Evolutionary conservation across 106 monocot species (phyloP), one percentile per base, ranked within the genome.

Genomic region (Allium cepa): DNA sequence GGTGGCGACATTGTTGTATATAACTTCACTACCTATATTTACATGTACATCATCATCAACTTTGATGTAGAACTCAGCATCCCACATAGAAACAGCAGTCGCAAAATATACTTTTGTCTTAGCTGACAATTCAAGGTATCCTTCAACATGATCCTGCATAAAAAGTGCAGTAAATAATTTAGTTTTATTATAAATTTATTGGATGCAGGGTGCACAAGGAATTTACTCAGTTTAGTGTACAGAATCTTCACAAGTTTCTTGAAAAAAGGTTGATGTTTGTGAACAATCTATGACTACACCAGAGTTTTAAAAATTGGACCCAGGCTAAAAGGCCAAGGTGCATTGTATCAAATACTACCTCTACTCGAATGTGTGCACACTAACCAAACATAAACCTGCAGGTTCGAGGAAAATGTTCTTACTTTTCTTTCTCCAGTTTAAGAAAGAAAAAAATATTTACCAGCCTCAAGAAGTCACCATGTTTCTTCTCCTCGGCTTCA

Each of bases 391-490:
- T 67, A 67, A 36, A 5, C 36, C 36, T 36, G 5, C 36, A 36
- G 36, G 36, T 36, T 36, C 36, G 36, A 36, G 36, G 36, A 22
- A 0, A 26, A 67, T 9, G 22, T 67, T 52, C 17, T 67, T 46
- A 7, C 9, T 67, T 51, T n/a, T 49, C 49, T n/a, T 28, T 11
- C 55, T 45, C 50, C 16, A 27, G 7, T 26, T 47, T 53, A 67
- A 15, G 16, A 52, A 67, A 15, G 16, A 52, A 51, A 1, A 26
- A 56, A 10, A 63, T 79, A 68, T 56, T 8, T 72, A 77, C 77
- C 72, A 90, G 82, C 72, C 85, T 85, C 80, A 90, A 67, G 73
- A 90, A 80, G 67, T 90, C 89, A 14, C 85, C 89, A 78, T 90
- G 89, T 70, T 82, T 90, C 28, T 72, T 75, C 60, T 90, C 79